Evolutionary conservation across 106 monocot species (phyloP).

Genomic region (Platanthera zijinensis): DNA sequence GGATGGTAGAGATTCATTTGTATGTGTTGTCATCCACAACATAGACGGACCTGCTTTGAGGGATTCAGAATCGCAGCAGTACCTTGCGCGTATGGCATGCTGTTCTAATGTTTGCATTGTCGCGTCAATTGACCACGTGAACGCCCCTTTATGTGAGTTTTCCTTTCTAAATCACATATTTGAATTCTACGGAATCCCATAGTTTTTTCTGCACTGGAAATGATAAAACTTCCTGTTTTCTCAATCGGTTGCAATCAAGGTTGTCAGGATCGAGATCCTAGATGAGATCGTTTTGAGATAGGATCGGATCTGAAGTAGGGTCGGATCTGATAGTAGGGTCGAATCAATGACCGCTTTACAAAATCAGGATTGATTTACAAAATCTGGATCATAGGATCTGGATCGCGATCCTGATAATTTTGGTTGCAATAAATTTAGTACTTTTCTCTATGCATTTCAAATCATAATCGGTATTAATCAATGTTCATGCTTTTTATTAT

Average conservation of each 20-base stretch:
- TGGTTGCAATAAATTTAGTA: not conserved
- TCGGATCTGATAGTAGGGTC: too few relatives aligned
- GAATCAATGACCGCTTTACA: too few relatives aligned
- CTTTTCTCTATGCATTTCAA: too few relatives aligned
- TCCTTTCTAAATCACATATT: not conserved
- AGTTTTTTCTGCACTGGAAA: not conserved
- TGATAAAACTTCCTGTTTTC: not conserved
- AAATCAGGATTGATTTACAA: too few relatives aligned
- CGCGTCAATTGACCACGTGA: conserved; percentile 94
- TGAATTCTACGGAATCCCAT: not conserved
- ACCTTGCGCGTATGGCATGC: conserved; percentile 66
- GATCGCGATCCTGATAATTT: too few relatives aligned
- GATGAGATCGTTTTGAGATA: too few relatives aligned
- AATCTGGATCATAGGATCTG: too few relatives aligned
- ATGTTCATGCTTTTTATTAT: too few relatives aligned
- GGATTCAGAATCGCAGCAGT: conserved; percentile 82
- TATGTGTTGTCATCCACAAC: conserved; percentile 80
- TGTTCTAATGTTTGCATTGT: conserved; percentile 57
- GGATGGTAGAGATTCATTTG: conserved; percentile 37
- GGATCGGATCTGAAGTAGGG: too few relatives aligned
- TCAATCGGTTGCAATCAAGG: not conserved
- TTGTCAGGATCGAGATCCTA: too few relatives aligned
- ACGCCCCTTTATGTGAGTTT: conserved; percentile 82
- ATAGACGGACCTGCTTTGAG: conserved; percentile 95
- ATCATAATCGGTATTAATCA: too few relatives aligned